Base-by-base conservation (phyloP, 495 filamentous ascomycete genomes). In the Parathielavia hyrcaniae region DNA sequence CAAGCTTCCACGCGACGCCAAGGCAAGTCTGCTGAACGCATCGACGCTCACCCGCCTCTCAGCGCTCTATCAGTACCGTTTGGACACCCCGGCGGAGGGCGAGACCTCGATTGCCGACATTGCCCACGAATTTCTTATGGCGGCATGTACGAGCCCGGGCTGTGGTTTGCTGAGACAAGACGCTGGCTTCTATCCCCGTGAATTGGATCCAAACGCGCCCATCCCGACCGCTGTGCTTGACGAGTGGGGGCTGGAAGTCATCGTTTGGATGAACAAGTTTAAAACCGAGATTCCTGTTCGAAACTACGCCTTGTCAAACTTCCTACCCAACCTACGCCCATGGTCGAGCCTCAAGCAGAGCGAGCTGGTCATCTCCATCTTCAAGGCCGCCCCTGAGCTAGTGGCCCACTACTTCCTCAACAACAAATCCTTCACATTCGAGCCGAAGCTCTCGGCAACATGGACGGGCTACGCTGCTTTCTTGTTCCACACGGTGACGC, bases 401-500 rank as follows among this genome's bases (percentile, higher is more conserved):
- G 81, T 96, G 6, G 84, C 90, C 12, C 81, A 87, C 62, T 97
- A 91, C 68, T 97, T 96, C 62, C 76, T 81, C 50, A 83, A 81
- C 66, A 90, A 86, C 68, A 85, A 83, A 43, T 80, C 83, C 63
- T 95, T 97, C 69, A 79, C 83, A 5, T 88, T 95, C 50, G 95
- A 97, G 26, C 91, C 93, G 0, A 97, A 96, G 64, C 77, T 91
- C 11, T 90, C 90, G 1, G 79, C 89, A 0, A 92, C 91, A 5
- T 99, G 93, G 93, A 86, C 97, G 62, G 91, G 91, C 19, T 96
- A 91, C 66, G 90, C 88, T 4, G 80, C 89, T 0, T 88, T 97
- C 53, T 71, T 99, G 6, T 91, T 93, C 68, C 86, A 86, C 22
- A 78, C 80, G 1, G 80, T 97, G 8, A 79, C 86, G 53, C 68